phyloP scores from a whole-genome alignment of 306 rosid species.

The Cicer pinnatifidum region DNA sequence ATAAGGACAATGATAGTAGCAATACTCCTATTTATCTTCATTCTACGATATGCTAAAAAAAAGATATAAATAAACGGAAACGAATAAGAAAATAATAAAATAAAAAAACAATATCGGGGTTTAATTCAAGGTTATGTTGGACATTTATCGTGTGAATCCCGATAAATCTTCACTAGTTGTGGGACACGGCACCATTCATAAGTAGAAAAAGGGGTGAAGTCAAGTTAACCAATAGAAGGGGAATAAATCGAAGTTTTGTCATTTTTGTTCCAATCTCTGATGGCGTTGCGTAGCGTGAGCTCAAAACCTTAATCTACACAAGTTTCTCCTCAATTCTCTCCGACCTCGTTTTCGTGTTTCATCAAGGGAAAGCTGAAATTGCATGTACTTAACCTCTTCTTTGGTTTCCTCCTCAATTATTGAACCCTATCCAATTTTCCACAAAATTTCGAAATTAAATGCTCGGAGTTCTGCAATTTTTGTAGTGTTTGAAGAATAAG shows the following conservation, averaged over 20 bases:
- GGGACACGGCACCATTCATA: background rate
- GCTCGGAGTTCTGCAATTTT: background rate
- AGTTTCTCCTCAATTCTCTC: background rate
- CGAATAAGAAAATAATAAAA: background rate
- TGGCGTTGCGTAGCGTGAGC: conserved; percentile 31
- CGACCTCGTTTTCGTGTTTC: background rate
- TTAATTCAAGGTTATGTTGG: background rate
- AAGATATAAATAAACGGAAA: background rate
- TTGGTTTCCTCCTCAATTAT: background rate
- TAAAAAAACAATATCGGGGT: background rate
- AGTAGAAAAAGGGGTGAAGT: background rate
- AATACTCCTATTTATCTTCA: conserved; percentile 26
- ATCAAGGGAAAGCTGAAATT: background rate
- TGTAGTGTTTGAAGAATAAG: background rate
- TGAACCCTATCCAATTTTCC: background rate
- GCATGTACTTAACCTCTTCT: background rate
- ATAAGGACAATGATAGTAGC: conserved; percentile 29
- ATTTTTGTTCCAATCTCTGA: background rate
- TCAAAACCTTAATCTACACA: conserved; percentile 17
- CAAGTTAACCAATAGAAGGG: background rate
- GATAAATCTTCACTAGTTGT: background rate
- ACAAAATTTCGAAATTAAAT: conserved; percentile 9
- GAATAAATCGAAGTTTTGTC: background rate
- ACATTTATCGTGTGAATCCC: conserved; percentile 16
- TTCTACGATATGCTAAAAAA: background rate